Evolutionary conservation across 2,329 filamentous ascomycete genomes (phyloP), one percentile per base, ranked within the genome.

Genomic region (Colletotrichum trifolii): DNA sequence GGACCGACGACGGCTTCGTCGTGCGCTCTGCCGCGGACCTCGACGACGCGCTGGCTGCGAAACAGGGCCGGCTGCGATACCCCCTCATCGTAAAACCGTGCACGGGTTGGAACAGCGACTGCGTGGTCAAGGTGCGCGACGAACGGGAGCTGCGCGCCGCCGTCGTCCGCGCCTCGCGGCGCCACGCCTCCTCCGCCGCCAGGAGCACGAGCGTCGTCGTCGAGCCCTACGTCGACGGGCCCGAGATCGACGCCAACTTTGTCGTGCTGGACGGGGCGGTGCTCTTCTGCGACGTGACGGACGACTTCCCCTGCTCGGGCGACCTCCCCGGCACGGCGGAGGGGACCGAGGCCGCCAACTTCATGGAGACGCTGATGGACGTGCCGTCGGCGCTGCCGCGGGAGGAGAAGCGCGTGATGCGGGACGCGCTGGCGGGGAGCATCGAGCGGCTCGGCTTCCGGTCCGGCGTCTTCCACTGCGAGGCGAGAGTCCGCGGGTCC

Each of bases 231-330:
- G 66, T 76, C 17, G 73, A 75, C 8, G 80, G 79, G 0, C 80
- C 79, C 0, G 80, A 82, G 60, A 71, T 82, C 1, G 79, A 81
- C 61, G 76, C 72, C 50, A 81, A 81, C 68, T 70, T 82, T 34
- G 72, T 78, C 6, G 57, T 82, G 1, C 68, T 71, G 12, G 71
- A 81, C 52, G 78, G 78, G 1, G 69, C 80, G 42, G 47, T 81
- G 2, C 61, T 82, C 5, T 82, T 80, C 67, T 75, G 67, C 62
- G 77, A 82, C 42, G 68, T 80, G 4, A 68, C 68, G 7, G 79
- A 82, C 56, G 74, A 80, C 49, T 77, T 79, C 54, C 78, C 79
- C 8, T 72, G 69, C 45, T 42, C 46, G 3, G 55, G 17, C 17
- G 55, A 58, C 33, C 6, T 36, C 1, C 36, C 46, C 10, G 46